Conservation (phyloP, 177 flowering plant species). For the Telopea speciosissima region DNA sequence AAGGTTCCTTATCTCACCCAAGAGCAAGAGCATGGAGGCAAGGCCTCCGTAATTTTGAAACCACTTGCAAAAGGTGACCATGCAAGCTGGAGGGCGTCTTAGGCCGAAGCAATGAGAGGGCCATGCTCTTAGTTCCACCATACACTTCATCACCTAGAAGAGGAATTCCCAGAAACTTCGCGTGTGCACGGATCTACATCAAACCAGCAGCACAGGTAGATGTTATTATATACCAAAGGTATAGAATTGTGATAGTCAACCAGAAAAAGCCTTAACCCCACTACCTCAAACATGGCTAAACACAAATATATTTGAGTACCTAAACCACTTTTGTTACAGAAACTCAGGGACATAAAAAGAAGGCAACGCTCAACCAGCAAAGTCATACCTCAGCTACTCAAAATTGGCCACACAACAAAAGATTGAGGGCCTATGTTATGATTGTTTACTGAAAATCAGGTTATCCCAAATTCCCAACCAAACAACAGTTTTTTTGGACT, state of each 20-base stretch:
- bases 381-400: too few relatives aligned
- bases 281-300: background rate
- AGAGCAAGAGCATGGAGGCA: constrained; percentile 89
- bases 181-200: constrained; percentile 86
- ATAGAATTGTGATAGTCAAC: background rate
- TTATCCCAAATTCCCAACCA: too few relatives aligned
- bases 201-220: constrained; percentile 10
- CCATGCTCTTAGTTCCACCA: constrained; percentile 84
- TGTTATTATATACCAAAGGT: background rate
- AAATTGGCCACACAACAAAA: too few relatives aligned
- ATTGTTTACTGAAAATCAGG: too few relatives aligned
- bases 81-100: constrained; percentile 37
- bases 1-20: constrained; percentile 44
- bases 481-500: too few relatives aligned
- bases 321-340: background rate
- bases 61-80: constrained; percentile 34
- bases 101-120: constrained; percentile 62
- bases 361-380: too few relatives aligned
- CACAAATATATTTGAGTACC: background rate
- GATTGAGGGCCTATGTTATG: too few relatives aligned
- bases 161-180: constrained; percentile 80
- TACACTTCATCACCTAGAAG: constrained; percentile 91
- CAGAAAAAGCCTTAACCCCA: background rate
- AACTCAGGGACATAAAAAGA: background rate
- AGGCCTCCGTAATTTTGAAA: constrained; percentile 66